phyloP scores from a whole-genome alignment of 2,329 filamentous ascomycete genomes.

The Cytospora piceicola region DNA sequence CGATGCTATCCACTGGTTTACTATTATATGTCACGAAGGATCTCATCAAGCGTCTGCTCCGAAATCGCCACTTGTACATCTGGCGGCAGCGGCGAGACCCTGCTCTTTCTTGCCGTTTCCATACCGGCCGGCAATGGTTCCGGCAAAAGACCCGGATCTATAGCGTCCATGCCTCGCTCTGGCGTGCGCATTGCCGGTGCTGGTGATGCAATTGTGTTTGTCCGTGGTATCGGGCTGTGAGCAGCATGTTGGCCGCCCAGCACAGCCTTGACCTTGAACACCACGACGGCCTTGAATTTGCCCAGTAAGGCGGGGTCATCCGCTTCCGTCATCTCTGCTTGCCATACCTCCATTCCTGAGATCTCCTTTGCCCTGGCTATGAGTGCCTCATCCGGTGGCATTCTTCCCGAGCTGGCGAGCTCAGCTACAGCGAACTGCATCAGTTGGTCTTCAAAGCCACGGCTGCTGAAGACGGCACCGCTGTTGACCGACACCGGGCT shows the following conservation, averaged over 20 bases:
- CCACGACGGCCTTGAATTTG: constrained; percentile 57
- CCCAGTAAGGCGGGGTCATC: constrained; percentile 57
- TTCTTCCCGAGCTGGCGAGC: constrained; percentile 42
- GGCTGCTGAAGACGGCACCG: constrained; percentile 59
- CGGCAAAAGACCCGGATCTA: constrained; percentile 26
- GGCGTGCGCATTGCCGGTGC: background rate
- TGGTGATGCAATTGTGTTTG: constrained; percentile 10
- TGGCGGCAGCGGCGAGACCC: constrained; percentile 14
- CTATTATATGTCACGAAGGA: constrained; percentile 19
- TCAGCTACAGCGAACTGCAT: constrained; percentile 51
- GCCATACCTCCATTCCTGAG: constrained; percentile 39
- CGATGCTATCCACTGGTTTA: background rate
- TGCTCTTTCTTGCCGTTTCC: constrained; percentile 12
- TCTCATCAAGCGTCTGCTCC: constrained; percentile 27
- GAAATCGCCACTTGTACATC: constrained; percentile 29
- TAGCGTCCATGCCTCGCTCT: constrained; percentile 28
- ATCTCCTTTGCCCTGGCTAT: constrained; percentile 53
- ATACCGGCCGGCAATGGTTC: constrained; percentile 10
- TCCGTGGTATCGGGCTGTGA: background rate
- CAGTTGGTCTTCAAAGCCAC: constrained; percentile 61
- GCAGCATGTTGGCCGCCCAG: constrained; percentile 18
- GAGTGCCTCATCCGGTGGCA: constrained; percentile 55
- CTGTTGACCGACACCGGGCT: background rate
- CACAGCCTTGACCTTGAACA: constrained; percentile 35
- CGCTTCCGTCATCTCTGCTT: constrained; percentile 51